These are phyloP conservation scores for Carallia brachiata DNA, from an alignment of 345 rosid genomes.

Conservation along the genomic window DNA sequence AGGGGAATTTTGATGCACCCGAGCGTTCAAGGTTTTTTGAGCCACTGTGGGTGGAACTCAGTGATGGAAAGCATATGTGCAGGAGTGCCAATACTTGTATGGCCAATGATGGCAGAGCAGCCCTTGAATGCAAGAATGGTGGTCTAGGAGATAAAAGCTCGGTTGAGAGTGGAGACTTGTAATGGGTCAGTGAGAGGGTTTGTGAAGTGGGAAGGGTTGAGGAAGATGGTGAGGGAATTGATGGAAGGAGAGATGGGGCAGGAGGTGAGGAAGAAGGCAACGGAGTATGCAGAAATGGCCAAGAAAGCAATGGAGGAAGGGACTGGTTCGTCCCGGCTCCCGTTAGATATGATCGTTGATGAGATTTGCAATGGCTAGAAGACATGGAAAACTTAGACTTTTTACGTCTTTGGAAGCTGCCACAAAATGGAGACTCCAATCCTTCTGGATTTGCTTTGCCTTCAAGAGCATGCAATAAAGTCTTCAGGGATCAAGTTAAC, in stretches of 20 bases:
- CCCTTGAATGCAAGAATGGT: conserved; percentile 48
- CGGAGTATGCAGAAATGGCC: conserved; percentile 47
- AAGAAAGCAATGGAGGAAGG: conserved; percentile 44
- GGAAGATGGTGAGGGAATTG: conserved; percentile 47
- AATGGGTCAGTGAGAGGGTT: conserved; percentile 43
- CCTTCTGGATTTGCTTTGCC: background rate
- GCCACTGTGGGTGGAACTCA: conserved; percentile 95
- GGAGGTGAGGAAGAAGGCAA: conserved; percentile 41
- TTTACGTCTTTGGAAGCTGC: too few relatives aligned
- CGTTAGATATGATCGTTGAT: conserved; percentile 39
- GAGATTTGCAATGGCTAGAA: conserved; percentile 22
- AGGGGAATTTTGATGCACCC: conserved; percentile 51
- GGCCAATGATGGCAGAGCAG: conserved; percentile 90
- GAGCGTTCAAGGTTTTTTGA: conserved; percentile 60
- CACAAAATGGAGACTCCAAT: background rate
- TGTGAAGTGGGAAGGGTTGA: conserved; percentile 44
- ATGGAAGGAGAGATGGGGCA: conserved; percentile 64
- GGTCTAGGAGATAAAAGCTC: conserved; percentile 21
- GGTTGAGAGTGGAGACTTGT: conserved; percentile 34
- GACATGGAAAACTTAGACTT: background rate
- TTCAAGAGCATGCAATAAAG: too few relatives aligned
- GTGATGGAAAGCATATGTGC: conserved; percentile 62
- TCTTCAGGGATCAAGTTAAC: too few relatives aligned
- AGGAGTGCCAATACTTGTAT: conserved; percentile 65
- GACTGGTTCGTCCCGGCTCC: conserved; percentile 62